phyloP scores from a whole-genome alignment of 2,329 filamentous ascomycete species.

The Ophiosphaerella narmari region DNA sequence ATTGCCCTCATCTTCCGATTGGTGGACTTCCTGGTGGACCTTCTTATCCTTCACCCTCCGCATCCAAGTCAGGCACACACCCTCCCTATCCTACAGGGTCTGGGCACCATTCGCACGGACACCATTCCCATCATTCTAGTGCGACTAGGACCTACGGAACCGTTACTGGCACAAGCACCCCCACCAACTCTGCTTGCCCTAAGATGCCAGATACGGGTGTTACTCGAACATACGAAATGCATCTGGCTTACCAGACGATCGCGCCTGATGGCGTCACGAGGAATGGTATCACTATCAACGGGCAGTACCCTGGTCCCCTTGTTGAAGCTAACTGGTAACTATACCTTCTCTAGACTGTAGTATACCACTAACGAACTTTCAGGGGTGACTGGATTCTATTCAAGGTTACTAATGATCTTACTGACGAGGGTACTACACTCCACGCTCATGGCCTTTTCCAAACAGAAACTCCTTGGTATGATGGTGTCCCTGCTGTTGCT shows the following conservation, averaged over 20 bases:
- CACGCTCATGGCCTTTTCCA: slow-evolving; percentile 44
- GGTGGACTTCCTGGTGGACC: slow-evolving; percentile 19
- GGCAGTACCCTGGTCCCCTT: slow-evolving; percentile 39
- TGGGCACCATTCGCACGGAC: slow-evolving; percentile 1
- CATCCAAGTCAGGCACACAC: slow-evolving; percentile 1
- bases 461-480: slow-evolving; percentile 40
- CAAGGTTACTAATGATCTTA: slow-evolving; percentile 36
- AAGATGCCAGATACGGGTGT: slow-evolving; percentile 41
- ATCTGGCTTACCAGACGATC: slow-evolving; percentile 33
- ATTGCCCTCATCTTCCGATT: slow-evolving; percentile 31
- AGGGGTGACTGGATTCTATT: slow-evolving; percentile 38
- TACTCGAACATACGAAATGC: slow-evolving; percentile 35
- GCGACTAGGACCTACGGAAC: slow-evolving; percentile 6
- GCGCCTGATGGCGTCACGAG: slow-evolving; percentile 36
- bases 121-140: not conserved
- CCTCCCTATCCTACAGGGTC: slow-evolving; percentile 15
- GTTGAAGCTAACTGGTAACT: slow-evolving; percentile 37
- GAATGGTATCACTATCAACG: slow-evolving; percentile 36
- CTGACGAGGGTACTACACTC: slow-evolving; percentile 40
- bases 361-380: slow-evolving; percentile 3
- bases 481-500: slow-evolving; percentile 41
- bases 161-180: slow-evolving; percentile 8
- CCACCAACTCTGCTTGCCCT: slow-evolving; percentile 19
- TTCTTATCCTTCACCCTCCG: slow-evolving; percentile 2
- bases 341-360: not conserved